Percentiles rank a stretch among this genome's conserved stretches.
These are phyloP conservation scores for Williopsis jadinii DNA, from an alignment of 1,139 yeast species.

Conservation along the genomic window DNA sequence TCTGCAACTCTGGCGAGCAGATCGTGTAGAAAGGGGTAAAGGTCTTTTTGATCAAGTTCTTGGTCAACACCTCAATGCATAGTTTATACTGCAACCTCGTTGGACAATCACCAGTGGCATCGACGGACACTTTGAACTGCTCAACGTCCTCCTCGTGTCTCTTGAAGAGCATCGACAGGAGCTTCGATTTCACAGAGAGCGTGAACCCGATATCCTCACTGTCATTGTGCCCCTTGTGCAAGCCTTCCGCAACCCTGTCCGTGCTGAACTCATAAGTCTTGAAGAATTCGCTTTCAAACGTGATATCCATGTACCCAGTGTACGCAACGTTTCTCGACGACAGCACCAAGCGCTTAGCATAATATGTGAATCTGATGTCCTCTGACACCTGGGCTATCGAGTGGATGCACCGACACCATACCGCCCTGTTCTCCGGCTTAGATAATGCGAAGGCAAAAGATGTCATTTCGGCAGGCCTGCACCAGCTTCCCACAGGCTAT, in stretches of 20 bases:
- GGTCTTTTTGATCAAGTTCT: constrained; percentile 44
- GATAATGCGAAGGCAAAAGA: constrained; percentile 37
- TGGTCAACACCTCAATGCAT: constrained; percentile 42
- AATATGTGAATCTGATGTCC: constrained; percentile 32
- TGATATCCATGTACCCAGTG: constrained; percentile 37
- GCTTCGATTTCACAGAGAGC: constrained; percentile 40
- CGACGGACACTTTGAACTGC: constrained; percentile 27
- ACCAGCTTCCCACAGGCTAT: not conserved
- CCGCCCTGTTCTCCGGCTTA: constrained; percentile 28
- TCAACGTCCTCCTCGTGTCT: constrained; percentile 40
- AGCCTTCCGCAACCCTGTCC: constrained; percentile 27
- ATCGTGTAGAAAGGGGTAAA: constrained; percentile 48
- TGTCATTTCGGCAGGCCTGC: constrained; percentile 16
- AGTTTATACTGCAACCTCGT: constrained; percentile 30
- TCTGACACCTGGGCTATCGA: constrained; percentile 32
- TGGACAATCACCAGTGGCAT: constrained; percentile 15
- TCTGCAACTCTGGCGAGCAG: constrained; percentile 30
- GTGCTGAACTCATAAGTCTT: constrained; percentile 29
- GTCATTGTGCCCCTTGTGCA: constrained; percentile 4
- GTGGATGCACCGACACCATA: constrained; percentile 37
- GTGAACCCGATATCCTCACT: constrained; percentile 28
- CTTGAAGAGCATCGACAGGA: constrained; percentile 41
- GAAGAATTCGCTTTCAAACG: constrained; percentile 32
- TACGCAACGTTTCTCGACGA: constrained; percentile 36
- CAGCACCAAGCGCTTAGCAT: constrained; percentile 25